phyloP scores from a whole-genome alignment of 495 filamentous ascomycete genomes.

The Parachaetomium inaequale region DNA sequence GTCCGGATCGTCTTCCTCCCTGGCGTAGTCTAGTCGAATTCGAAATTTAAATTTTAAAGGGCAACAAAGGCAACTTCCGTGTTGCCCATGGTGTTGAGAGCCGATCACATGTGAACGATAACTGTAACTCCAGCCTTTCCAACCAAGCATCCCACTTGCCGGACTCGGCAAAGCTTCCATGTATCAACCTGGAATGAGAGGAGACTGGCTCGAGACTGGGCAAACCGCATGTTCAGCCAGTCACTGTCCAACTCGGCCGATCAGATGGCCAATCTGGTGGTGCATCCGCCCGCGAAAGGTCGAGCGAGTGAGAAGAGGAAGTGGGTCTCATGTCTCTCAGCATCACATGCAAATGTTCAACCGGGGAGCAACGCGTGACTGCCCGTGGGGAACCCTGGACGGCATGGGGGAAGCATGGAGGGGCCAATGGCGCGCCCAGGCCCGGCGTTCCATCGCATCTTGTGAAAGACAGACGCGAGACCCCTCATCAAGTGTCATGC shows the following conservation, averaged over 20 bases:
- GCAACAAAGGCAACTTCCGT: background rate
- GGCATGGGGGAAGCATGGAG: background rate
- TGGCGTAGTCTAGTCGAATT: no score
- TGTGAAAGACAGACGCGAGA: no score
- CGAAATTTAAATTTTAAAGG: no score
- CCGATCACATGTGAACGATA: constrained; percentile 9
- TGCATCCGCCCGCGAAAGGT: background rate
- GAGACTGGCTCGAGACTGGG: background rate
- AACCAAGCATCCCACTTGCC: background rate
- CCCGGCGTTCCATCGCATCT: background rate
- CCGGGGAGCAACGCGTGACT: constrained; percentile 17
- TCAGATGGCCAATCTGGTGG: background rate
- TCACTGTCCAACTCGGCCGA: background rate
- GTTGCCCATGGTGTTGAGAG: background rate
- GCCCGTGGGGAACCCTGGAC: constrained; percentile 21
- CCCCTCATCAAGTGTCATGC: no score
- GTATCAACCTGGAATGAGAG: background rate
- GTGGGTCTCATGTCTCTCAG: background rate
- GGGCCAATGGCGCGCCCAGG: background rate
- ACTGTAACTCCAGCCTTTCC: no score
- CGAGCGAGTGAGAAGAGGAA: background rate
- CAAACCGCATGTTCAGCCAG: background rate
- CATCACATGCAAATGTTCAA: constrained; percentile 8
- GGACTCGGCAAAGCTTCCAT: background rate
- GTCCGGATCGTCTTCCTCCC: no score